phyloP scores from a whole-genome alignment of 805 yeast species.

The Spathaspora hagerdaliae region DNA sequence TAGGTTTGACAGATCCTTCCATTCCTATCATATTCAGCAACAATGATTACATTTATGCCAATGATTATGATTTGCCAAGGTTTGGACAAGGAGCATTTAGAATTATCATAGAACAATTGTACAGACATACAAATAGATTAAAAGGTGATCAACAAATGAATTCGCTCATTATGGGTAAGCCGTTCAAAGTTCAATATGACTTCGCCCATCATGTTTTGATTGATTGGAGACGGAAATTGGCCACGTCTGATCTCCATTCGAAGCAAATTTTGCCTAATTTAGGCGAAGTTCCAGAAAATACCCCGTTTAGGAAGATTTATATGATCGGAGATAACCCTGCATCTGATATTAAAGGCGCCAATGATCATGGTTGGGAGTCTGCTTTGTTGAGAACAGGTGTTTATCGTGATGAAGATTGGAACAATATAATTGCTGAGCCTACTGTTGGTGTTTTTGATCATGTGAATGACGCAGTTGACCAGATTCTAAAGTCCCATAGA shows the following conservation, averaged over 20 bases:
- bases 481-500: constrained; percentile 4
- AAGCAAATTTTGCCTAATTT: constrained; percentile 41
- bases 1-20: constrained; percentile 37
- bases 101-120: constrained; percentile 56
- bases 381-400: constrained; percentile 87
- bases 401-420: constrained; percentile 57
- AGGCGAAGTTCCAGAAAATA: constrained; percentile 29
- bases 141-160: constrained; percentile 31
- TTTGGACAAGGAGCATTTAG: constrained; percentile 92
- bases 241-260: constrained; percentile 9
- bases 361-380: constrained; percentile 83
- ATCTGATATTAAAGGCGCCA: constrained; percentile 88
- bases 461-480: constrained; percentile 41
- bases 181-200: constrained; percentile 72
- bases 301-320: constrained; percentile 55
- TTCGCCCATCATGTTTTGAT: constrained; percentile 73
- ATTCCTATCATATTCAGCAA: constrained; percentile 78
- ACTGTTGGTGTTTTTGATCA: constrained; percentile 47
- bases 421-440: constrained; percentile 36
- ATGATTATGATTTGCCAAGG: constrained; percentile 70
- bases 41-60: constrained; percentile 85
- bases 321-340: constrained; percentile 99
- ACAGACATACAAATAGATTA: constrained; percentile 50
- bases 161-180: constrained; percentile 73
- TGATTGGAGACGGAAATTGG: constrained; percentile 44